These are phyloP conservation scores for Alternaria triticina DNA, from an alignment of 2,329 filamentous ascomycete species.

Conservation along the genomic window DNA sequence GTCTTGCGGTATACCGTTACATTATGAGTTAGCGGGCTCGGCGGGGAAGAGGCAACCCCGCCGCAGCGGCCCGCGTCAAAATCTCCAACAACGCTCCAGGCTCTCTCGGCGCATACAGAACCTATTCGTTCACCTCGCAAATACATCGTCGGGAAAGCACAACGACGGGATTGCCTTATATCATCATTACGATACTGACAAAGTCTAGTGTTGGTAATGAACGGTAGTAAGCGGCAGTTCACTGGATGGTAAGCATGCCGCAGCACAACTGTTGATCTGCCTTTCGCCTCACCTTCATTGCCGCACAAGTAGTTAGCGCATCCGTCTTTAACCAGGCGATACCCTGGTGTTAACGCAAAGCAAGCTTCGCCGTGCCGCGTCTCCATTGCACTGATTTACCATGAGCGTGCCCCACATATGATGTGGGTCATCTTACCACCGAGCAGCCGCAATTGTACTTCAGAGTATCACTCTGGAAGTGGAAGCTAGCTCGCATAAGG, in stretches of 20 bases:
- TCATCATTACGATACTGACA: no score
- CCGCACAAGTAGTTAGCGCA: no score
- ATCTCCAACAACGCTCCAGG: background rate
- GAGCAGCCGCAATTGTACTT: background rate
- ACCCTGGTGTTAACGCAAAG: background rate
- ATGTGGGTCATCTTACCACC: background rate
- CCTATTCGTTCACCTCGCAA: no score
- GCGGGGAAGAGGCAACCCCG: background rate
- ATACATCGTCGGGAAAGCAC: no score
- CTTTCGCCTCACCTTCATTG: no score
- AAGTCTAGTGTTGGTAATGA: background rate
- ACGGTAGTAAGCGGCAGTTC: background rate
- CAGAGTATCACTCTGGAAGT: background rate
- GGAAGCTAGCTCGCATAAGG: background rate
- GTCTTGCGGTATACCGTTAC: no score
- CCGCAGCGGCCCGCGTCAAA: background rate
- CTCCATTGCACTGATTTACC: background rate
- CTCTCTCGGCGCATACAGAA: no score
- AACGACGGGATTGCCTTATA: no score
- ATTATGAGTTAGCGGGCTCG: background rate
- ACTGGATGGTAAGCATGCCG: background rate
- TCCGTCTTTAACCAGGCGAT: no score
- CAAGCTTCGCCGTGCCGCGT: no score
- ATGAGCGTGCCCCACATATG: background rate
- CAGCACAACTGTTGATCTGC: no score